Evolutionary conservation across 1,139 yeast genomes (phyloP).

Genomic region (Debaryomyces fabryi): DNA sequence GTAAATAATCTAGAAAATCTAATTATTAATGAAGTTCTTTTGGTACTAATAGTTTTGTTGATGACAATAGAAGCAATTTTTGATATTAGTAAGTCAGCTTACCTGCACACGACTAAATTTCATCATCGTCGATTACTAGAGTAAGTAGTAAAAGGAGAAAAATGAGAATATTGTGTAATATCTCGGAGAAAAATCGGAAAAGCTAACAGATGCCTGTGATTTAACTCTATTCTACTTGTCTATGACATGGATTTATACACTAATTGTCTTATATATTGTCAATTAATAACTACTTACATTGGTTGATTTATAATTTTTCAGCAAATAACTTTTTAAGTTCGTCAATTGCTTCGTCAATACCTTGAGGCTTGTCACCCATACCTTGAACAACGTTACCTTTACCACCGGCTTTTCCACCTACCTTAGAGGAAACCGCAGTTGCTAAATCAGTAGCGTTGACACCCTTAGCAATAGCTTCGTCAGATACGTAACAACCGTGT

Average conservation of each 20-base stretch:
- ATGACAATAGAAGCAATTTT: not conserved
- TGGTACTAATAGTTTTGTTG: not conserved
- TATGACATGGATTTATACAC: not conserved
- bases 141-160: not conserved
- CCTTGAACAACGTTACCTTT: constrained; percentile 97
- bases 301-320: constrained; percentile 49
- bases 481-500: constrained; percentile 89
- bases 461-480: constrained; percentile 70
- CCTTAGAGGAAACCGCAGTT: constrained; percentile 62
- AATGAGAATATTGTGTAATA: not conserved
- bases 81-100: not conserved
- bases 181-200: constrained; percentile 1
- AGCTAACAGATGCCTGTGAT: not conserved
- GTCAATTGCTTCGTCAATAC: constrained; percentile 70
- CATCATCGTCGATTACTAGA: not conserved
- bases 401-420: constrained; percentile 99
- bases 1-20: constrained; percentile 4
- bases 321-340: constrained; percentile 63
- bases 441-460: constrained; percentile 79
- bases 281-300: not conserved
- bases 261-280: not conserved
- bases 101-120: not conserved
- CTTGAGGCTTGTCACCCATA: constrained; percentile 82
- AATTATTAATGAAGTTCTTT: constrained; percentile 1
- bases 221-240: not conserved